Evolutionary conservation across 2,329 filamentous ascomycete genomes (phyloP).

Genomic region (Aspergillus ustus): DNA sequence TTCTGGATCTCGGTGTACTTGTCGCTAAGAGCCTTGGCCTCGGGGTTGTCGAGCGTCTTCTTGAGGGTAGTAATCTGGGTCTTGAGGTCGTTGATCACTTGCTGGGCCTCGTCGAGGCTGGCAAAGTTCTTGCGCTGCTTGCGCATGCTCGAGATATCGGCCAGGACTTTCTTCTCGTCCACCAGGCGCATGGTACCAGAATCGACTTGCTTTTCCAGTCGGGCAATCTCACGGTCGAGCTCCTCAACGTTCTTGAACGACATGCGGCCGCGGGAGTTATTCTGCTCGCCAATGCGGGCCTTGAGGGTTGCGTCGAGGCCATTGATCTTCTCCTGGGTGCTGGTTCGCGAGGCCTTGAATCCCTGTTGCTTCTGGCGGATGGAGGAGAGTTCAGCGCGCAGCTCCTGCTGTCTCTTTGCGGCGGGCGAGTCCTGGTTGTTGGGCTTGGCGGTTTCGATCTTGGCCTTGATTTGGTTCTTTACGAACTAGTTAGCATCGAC

Average conservation of each 20-base stretch:
- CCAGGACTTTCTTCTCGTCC: slow-evolving; percentile 92
- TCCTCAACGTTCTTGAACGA: slow-evolving; percentile 88
- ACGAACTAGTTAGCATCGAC: slow-evolving; percentile 41
- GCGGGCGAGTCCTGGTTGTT: slow-evolving; percentile 81
- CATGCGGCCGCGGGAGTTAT: slow-evolving; percentile 78
- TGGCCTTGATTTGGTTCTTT: slow-evolving; percentile 83
- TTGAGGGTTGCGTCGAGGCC: slow-evolving; percentile 87
- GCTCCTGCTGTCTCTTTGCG: slow-evolving; percentile 82
- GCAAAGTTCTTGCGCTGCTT: slow-evolving; percentile 92
- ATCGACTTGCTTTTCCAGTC: slow-evolving; percentile 84
- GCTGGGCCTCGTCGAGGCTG: slow-evolving; percentile 81
- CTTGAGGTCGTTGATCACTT: slow-evolving; percentile 85
- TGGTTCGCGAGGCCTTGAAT: slow-evolving; percentile 79
- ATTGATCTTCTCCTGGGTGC: slow-evolving; percentile 88
- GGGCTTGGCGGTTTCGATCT: slow-evolving; percentile 81
- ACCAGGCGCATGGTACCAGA: slow-evolving; percentile 91
- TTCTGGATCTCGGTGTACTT: slow-evolving; percentile 83
- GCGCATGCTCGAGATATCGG: slow-evolving; percentile 79
- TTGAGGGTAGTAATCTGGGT: slow-evolving; percentile 86
- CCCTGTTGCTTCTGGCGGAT: slow-evolving; percentile 87
- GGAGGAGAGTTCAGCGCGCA: slow-evolving; percentile 78
- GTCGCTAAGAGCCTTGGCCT: slow-evolving; percentile 84
- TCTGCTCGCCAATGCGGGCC: slow-evolving; percentile 82
- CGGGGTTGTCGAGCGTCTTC: slow-evolving; percentile 88
- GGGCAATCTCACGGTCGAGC: slow-evolving; percentile 79